phyloP scores from a whole-genome alignment of 306 rosid species.

The Nissolia schottii region DNA sequence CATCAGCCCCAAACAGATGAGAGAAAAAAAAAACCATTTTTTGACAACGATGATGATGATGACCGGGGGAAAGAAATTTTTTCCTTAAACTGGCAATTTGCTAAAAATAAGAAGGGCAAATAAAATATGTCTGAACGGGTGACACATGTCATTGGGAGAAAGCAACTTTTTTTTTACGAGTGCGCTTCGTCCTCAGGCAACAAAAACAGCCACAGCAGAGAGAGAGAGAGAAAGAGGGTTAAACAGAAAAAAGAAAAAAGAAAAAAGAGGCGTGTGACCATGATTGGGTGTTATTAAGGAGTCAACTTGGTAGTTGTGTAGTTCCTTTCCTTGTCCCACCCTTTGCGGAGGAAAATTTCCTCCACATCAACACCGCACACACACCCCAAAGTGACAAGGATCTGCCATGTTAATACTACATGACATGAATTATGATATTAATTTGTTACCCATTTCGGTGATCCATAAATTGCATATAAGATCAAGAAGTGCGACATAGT shows the following conservation, averaged over 20 bases:
- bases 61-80: background rate
- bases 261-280: conserved; percentile 49
- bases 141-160: conserved; percentile 21
- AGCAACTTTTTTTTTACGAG: conserved; percentile 9
- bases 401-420: background rate
- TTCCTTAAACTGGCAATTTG: conserved; percentile 21
- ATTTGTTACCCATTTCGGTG: background rate
- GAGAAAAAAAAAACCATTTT: conserved; percentile 13
- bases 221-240: background rate
- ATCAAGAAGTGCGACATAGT: no score
- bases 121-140: background rate
- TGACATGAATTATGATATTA: background rate
- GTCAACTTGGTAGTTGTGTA: conserved; percentile 56
- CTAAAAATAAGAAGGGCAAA: conserved; percentile 21
- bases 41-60: conserved; percentile 7
- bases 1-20: conserved; percentile 15
- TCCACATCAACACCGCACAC: background rate
- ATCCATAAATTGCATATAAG: background rate
- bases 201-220: conserved; percentile 13
- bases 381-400: background rate
- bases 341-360: conserved; percentile 11
- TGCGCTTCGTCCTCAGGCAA: conserved; percentile 26
- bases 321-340: conserved; percentile 34
- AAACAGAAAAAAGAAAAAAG: no score
- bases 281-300: conserved; percentile 58